A percentile compares a stretch with the other conserved stretches of the same genome.
Conservation (phyloP, 768 basidiomycete species). For the Pleurotus sapidus region DNA sequence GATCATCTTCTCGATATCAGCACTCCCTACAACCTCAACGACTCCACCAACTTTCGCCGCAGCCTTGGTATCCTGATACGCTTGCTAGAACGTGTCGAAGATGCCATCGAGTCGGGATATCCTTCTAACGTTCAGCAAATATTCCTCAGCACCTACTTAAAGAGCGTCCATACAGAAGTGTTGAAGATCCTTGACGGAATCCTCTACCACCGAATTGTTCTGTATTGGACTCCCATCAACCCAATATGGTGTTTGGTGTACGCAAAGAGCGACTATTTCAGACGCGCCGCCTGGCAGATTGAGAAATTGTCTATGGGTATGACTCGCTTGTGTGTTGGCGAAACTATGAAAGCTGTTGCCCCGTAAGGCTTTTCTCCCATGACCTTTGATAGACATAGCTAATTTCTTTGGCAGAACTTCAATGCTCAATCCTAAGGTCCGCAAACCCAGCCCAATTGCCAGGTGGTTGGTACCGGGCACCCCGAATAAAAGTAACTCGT, state of each 20-base stretch:
- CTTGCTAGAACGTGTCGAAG: too few relatives aligned
- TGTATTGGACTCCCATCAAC: neutral
- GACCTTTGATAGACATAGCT: neutral
- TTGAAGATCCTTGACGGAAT: neutral
- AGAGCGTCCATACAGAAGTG: too few relatives aligned
- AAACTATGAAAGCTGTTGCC: neutral
- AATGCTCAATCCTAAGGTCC: neutral
- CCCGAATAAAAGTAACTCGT: neutral
- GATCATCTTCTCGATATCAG: too few relatives aligned
- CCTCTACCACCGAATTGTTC: neutral
- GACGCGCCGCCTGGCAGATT: neutral
- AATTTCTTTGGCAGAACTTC: neutral
- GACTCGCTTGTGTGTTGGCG: neutral
- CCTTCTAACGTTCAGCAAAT: too few relatives aligned
- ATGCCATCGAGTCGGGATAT: too few relatives aligned
- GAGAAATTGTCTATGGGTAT: neutral
- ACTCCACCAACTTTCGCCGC: too few relatives aligned
- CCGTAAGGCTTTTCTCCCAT: neutral
- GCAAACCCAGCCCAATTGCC: too few relatives aligned
- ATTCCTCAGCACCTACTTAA: too few relatives aligned
- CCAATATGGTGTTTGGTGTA: neutral
- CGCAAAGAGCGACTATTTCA: neutral
- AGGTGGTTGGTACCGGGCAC: too few relatives aligned
- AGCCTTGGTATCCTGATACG: too few relatives aligned
- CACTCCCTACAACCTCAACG: too few relatives aligned